Evolutionary conservation across 202 grass and related monocot species (phyloP).

Genomic region (Panicum hallii): DNA sequence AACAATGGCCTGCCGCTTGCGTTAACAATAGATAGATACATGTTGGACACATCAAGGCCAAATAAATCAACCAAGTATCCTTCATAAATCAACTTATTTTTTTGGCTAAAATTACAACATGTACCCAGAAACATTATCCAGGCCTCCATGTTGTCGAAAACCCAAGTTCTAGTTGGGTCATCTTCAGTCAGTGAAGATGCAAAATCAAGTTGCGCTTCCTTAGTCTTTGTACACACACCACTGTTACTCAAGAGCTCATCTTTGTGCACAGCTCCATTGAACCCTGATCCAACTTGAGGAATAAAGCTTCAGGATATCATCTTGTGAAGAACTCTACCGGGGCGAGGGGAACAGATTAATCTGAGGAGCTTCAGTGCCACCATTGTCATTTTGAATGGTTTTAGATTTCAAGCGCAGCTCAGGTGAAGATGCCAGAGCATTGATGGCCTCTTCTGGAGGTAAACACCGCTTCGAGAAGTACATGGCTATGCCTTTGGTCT

Average conservation of each 20-base stretch:
- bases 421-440: slow-evolving; percentile 51
- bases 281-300: not conserved
- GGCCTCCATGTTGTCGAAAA: slow-evolving; percentile 27
- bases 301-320: slow-evolving; percentile 10
- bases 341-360: slow-evolving; percentile 38
- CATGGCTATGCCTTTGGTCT: slow-evolving; percentile 53
- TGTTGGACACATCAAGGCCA: not conserved
- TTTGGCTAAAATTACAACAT: slow-evolving; percentile 23
- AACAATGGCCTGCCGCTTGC: not conserved
- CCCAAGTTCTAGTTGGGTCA: not conserved
- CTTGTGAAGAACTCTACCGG: slow-evolving; percentile 21
- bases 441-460: slow-evolving; percentile 64
- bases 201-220: not conserved
- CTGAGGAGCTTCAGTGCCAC: slow-evolving; percentile 30
- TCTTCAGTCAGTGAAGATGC: not conserved
- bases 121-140: slow-evolving; percentile 27
- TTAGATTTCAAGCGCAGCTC: slow-evolving; percentile 50
- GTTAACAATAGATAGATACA: slow-evolving; percentile 12
- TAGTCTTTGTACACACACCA: not conserved
- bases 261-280: not conserved
- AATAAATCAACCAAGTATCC: not conserved
- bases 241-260: slow-evolving; percentile 19
- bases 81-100: not conserved
- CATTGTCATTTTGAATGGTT: slow-evolving; percentile 38
- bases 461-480: slow-evolving; percentile 97